Conservation (phyloP, 2,329 filamentous ascomycete species). For the Coccinonectria pachysandricola region DNA sequence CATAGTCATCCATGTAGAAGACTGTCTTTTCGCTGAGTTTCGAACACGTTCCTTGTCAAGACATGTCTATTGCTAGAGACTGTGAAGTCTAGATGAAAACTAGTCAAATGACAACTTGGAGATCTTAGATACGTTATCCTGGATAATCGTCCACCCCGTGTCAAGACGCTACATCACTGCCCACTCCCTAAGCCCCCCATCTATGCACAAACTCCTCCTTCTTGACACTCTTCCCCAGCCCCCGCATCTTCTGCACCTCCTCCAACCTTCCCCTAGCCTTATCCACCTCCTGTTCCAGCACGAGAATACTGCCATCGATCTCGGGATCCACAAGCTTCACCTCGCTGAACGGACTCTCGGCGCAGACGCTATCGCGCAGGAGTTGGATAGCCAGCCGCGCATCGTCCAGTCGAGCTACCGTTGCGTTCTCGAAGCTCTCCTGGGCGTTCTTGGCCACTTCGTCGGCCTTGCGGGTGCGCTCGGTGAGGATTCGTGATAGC, state of each 20-base stretch:
- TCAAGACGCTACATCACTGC: too few species aligned
- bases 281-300: slow-evolving; percentile 35
- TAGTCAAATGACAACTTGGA: too few species aligned
- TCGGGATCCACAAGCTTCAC: slow-evolving; percentile 42
- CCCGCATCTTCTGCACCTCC: slow-evolving; percentile 26
- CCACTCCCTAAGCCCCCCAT: slow-evolving; percentile 22
- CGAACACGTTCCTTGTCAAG: too few species aligned
- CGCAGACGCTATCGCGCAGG: slow-evolving; percentile 40
- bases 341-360: slow-evolving; percentile 39
- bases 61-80: too few species aligned
- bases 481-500: slow-evolving; percentile 26
- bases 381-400: slow-evolving; percentile 37
- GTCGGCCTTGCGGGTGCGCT: slow-evolving; percentile 32
- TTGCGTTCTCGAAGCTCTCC: slow-evolving; percentile 36
- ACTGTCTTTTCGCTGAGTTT: too few species aligned
- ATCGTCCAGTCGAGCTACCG: slow-evolving; percentile 35
- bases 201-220: slow-evolving; percentile 35
- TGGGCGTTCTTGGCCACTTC: slow-evolving; percentile 37
- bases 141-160: too few species aligned
- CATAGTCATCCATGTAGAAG: too few species aligned
- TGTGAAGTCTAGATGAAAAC: too few species aligned
- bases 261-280: slow-evolving; percentile 29
- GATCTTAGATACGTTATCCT: too few species aligned
- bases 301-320: slow-evolving; percentile 38
- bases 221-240: slow-evolving; percentile 32